A percentile compares a stretch with the other conserved stretches of the same genome.
These are phyloP conservation scores for Graphium sp. DNA, from an alignment of 2,329 filamentous ascomycete genomes.

Conservation along the genomic window DNA sequence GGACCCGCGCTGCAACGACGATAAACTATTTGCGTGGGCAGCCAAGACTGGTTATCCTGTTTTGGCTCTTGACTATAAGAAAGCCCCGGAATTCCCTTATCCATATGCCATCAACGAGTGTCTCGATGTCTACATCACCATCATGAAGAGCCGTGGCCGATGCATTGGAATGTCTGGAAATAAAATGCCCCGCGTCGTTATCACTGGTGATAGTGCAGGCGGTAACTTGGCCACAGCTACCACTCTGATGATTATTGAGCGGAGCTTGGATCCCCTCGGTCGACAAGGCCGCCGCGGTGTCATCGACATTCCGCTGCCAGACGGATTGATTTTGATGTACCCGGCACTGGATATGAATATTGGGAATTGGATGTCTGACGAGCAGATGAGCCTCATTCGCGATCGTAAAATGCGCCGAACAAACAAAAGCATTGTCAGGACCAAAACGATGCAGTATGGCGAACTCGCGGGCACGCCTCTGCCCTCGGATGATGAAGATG, in stretches of 20 bases:
- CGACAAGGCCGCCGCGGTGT: slow-evolving; percentile 13
- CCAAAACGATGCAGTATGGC: slow-evolving; percentile 82
- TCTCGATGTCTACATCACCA: slow-evolving; percentile 25
- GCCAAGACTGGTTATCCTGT: slow-evolving; percentile 77
- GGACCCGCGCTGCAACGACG: slow-evolving; percentile 86
- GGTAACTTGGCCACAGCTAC: slow-evolving; percentile 44
- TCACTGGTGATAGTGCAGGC: slow-evolving; percentile 31
- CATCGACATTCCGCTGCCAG: slow-evolving; percentile 51
- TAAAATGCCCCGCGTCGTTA: slow-evolving; percentile 19
- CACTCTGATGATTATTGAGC: slow-evolving; percentile 79
- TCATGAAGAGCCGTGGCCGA: slow-evolving; percentile 18
- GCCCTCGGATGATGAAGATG: slow-evolving; percentile 59
- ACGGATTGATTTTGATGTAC: slow-evolving; percentile 74
- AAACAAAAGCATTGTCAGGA: slow-evolving; percentile 60
- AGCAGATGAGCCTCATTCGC: slow-evolving; percentile 88
- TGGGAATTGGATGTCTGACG: slow-evolving; percentile 97
- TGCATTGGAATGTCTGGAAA: slow-evolving; percentile 26
- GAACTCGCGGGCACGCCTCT: slow-evolving; percentile 71
- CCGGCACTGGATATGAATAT: slow-evolving; percentile 94
- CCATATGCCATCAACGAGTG: slow-evolving; percentile 31
- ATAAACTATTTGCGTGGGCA: slow-evolving; percentile 87
- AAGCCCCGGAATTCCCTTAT: slow-evolving; percentile 32
- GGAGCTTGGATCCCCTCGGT: slow-evolving; percentile 27
- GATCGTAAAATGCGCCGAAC: slow-evolving; percentile 64
- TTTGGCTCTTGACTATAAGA: slow-evolving; percentile 71